Evolutionary conservation across 805 yeast species (phyloP).

Genomic region (Lipomyces yamadae): DNA sequence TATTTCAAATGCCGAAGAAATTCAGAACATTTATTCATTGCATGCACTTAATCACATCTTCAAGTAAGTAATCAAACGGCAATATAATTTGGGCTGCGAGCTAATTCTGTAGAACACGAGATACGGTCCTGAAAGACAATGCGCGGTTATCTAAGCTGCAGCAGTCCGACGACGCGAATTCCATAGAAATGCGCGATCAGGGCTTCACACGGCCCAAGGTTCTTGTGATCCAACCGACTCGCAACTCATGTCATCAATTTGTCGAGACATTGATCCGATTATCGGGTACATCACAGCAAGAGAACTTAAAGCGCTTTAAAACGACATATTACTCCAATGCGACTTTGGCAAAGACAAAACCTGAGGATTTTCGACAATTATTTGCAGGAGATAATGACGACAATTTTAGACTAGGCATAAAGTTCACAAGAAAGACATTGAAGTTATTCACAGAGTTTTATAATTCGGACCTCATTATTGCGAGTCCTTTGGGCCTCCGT

Average conservation of each 20-base stretch:
- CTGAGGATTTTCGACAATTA: constrained; percentile 76
- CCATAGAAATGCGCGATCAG: constrained; percentile 77
- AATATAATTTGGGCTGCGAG: background rate
- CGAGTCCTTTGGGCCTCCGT: constrained; percentile 88
- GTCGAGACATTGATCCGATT: constrained; percentile 64
- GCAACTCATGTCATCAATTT: constrained; percentile 74
- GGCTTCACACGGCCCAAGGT: constrained; percentile 95
- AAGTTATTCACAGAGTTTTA: constrained; percentile 84
- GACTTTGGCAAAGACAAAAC: constrained; percentile 60
- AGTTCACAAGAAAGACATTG: constrained; percentile 84
- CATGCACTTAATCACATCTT: constrained; percentile 80
- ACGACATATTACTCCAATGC: constrained; percentile 67
- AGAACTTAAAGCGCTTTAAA: constrained; percentile 75
- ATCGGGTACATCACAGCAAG: constrained; percentile 75
- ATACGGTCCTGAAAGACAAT: constrained; percentile 78
- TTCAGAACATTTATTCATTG: constrained; percentile 66
- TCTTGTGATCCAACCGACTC: constrained; percentile 79
- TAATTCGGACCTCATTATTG: constrained; percentile 81
- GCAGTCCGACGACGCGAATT: constrained; percentile 40
- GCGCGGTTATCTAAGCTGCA: constrained; percentile 54
- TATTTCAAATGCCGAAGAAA: constrained; percentile 55
- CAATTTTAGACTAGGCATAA: constrained; percentile 87
- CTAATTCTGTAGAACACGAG: constrained; percentile 71
- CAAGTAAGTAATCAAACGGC: constrained; percentile 18
- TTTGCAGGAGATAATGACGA: constrained; percentile 92